Evolutionary conservation across 164 flowering plant species (phyloP).

Genomic region (Houttuynia cordata): DNA sequence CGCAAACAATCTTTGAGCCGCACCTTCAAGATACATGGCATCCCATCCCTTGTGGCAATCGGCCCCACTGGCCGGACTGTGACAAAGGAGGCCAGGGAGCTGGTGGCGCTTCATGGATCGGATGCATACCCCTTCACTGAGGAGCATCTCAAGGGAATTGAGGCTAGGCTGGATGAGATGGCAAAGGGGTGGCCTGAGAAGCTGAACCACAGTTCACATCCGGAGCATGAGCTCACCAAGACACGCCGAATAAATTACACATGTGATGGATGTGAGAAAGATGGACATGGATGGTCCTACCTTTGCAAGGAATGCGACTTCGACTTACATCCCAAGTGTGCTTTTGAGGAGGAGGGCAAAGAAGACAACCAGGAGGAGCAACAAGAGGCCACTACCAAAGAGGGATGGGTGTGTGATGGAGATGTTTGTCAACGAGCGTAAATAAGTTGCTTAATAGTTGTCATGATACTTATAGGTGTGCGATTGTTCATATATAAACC

Average conservation of each 20-base stretch:
- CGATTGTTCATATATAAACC: neutral
- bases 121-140: slow-evolving; percentile 67
- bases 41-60: slow-evolving; percentile 48
- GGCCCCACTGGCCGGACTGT: slow-evolving; percentile 54
- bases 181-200: slow-evolving; percentile 71
- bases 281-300: slow-evolving; percentile 44
- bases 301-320: slow-evolving; percentile 43
- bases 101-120: slow-evolving; percentile 35
- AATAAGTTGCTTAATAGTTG: neutral
- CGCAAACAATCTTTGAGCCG: slow-evolving; percentile 27
- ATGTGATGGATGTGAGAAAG: slow-evolving; percentile 42
- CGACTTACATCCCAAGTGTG: slow-evolving; percentile 53
- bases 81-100: slow-evolving; percentile 31
- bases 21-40: slow-evolving; percentile 39
- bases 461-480: neutral
- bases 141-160: slow-evolving; percentile 38
- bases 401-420: slow-evolving; percentile 45
- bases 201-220: slow-evolving; percentile 34
- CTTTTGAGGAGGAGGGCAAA: slow-evolving; percentile 17
- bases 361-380: slow-evolving; percentile 8
- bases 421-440: slow-evolving; percentile 25
- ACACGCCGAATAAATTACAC: slow-evolving; percentile 16
- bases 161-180: slow-evolving; percentile 29
- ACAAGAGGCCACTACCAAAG: slow-evolving; percentile 8
- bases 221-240: slow-evolving; percentile 44